Conservation (phyloP, 2,329 filamentous ascomycete genomes). For the Talaromyces amestolkiae region DNA sequence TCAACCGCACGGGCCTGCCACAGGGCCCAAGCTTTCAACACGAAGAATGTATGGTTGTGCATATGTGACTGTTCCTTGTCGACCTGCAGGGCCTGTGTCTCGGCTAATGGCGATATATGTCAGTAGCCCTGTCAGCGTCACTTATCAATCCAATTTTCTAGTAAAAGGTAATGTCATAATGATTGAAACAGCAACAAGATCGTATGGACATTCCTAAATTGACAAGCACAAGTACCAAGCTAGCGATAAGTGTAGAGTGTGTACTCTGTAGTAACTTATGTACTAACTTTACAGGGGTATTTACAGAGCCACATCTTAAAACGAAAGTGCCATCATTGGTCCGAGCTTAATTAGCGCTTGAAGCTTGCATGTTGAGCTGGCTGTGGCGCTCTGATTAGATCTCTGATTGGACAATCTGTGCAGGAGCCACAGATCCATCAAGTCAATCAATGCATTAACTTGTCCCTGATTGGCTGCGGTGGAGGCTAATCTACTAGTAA, state of each 20-base stretch:
- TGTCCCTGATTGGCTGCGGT: neutral
- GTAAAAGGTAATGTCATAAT: neutral
- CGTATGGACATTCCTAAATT: neutral
- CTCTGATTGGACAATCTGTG: neutral
- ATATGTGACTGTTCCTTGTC: neutral
- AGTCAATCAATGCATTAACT: neutral
- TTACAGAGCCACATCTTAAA: neutral
- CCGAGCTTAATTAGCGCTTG: neutral
- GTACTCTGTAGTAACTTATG: too few relatives aligned
- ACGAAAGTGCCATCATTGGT: neutral
- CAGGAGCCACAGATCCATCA: conserved; percentile 7
- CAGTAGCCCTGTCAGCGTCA: neutral
- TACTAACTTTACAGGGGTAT: neutral
- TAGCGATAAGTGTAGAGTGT: neutral
- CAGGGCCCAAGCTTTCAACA: conserved; percentile 4
- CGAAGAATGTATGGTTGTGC: neutral
- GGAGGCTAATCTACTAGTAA: neutral
- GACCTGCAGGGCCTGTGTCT: neutral
- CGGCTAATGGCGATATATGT: neutral
- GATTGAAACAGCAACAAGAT: neutral
- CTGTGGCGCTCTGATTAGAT: neutral
- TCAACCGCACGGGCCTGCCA: conserved; percentile 12
- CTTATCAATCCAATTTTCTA: neutral
- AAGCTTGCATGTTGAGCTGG: conserved; percentile 4
- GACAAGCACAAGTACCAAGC: neutral